Evolutionary conservation across 2,329 filamentous ascomycete species (phyloP).

Genomic region (Colletotrichum sp.): DNA sequence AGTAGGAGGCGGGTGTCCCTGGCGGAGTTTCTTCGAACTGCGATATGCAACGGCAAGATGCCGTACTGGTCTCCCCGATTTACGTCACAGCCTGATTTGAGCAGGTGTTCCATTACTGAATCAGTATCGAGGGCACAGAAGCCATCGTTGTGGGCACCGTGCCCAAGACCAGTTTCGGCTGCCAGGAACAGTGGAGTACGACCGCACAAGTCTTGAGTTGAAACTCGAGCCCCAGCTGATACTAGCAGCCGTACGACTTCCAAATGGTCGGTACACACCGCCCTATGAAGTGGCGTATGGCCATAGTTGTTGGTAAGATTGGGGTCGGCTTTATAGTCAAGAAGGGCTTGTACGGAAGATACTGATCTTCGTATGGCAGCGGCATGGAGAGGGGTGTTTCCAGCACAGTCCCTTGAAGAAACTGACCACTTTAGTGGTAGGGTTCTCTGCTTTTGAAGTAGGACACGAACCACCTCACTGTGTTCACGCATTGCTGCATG

Average conservation of each 20-base stretch:
- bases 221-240: too few relatives aligned
- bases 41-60: too few relatives aligned
- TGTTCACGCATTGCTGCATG: accelerated
- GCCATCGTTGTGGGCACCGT: accelerated
- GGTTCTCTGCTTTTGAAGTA: accelerated
- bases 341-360: too few relatives aligned
- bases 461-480: accelerated
- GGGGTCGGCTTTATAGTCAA: too few relatives aligned
- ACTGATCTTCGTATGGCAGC: accelerated
- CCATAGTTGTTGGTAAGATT: accelerated
- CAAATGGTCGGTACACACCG: accelerated
- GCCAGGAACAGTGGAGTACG: too few relatives aligned
- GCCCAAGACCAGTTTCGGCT: accelerated
- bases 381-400: accelerated
- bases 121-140: accelerated
- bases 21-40: too few relatives aligned
- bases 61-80: too few relatives aligned
- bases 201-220: too few relatives aligned
- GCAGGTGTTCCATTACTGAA: accelerated
- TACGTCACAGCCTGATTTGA: accelerated
- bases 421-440: too few relatives aligned
- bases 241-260: too few relatives aligned
- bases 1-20: too few relatives aligned
- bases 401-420: accelerated
- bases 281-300: accelerated